Percentiles rank a stretch among this genome's conserved stretches.
Conservation (phyloP, 2,329 filamentous ascomycete species). For the Lasiodiplodia sp. region DNA sequence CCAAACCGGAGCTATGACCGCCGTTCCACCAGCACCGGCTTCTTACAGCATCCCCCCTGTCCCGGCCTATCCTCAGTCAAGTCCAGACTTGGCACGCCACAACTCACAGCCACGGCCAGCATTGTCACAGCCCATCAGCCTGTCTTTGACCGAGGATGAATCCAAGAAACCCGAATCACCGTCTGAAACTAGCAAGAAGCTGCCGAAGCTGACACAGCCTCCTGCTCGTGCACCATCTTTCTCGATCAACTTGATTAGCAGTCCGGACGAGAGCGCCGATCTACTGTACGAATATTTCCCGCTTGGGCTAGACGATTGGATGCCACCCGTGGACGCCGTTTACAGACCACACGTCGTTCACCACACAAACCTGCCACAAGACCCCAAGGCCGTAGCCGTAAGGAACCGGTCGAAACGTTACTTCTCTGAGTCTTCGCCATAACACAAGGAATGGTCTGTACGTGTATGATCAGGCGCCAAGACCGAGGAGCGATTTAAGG, state of each 20-base stretch:
- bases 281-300: slow-evolving; percentile 95
- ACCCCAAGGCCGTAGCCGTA: slow-evolving; percentile 54
- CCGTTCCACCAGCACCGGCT: slow-evolving; percentile 49
- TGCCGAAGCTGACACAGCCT: slow-evolving; percentile 36
- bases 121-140: slow-evolving; percentile 55
- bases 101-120: slow-evolving; percentile 23
- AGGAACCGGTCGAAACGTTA: slow-evolving; percentile 57
- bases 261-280: slow-evolving; percentile 78
- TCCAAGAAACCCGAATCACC: slow-evolving; percentile 50
- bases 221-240: slow-evolving; percentile 55
- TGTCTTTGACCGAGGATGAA: slow-evolving; percentile 65
- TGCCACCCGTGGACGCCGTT: slow-evolving; percentile 87
- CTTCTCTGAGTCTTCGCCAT: slow-evolving; percentile 53
- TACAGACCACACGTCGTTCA: slow-evolving; percentile 94
- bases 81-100: slow-evolving; percentile 53
- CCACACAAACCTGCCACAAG: slow-evolving; percentile 63
- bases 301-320: slow-evolving; percentile 89
- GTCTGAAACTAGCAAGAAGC: slow-evolving; percentile 42
- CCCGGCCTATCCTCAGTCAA: slow-evolving; percentile 59
- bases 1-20: slow-evolving; percentile 50
- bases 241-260: slow-evolving; percentile 60
- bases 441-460: not conserved
- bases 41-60: slow-evolving; percentile 43
- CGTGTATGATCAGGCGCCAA: slow-evolving; percentile 4
- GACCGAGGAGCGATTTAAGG: not conserved